A percentile compares a stretch with the other conserved stretches of the same genome.
Evolutionary conservation across 768 basidiomycete genomes (phyloP).

Genomic region (Xanthoconium stramineum): DNA sequence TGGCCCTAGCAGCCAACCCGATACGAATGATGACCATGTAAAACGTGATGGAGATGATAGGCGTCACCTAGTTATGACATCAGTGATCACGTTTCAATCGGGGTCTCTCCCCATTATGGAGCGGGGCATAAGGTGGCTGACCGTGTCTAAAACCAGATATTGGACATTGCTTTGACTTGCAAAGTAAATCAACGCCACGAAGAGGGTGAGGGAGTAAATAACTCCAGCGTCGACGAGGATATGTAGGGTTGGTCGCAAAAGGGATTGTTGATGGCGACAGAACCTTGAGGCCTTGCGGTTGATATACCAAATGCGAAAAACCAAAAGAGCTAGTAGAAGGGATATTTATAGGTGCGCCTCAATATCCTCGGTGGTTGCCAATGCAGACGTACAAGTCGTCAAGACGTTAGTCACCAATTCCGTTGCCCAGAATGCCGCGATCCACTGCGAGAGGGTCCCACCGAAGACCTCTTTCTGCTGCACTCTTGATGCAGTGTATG

Average conservation of each 20-base stretch:
- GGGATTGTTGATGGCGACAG: background rate
- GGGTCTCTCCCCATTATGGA: background rate
- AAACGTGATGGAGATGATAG: background rate
- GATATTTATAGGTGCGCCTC: background rate
- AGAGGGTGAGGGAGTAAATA: background rate
- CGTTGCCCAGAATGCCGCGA: background rate
- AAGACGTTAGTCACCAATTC: background rate
- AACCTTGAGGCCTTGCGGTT: background rate
- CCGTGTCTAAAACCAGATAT: background rate
- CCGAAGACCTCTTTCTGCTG: background rate
- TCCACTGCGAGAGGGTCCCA: background rate
- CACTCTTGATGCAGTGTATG: background rate
- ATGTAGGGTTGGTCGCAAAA: background rate
- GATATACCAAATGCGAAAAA: background rate
- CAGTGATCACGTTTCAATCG: background rate
- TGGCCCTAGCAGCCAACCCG: background rate
- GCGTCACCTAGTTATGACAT: background rate
- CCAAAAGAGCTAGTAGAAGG: background rate
- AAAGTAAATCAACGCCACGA: background rate
- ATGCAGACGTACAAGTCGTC: background rate
- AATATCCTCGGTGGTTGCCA: background rate
- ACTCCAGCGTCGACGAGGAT: background rate
- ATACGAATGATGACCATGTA: background rate
- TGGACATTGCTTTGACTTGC: background rate
- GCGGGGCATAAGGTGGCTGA: background rate